Percentiles rank a stretch among this genome's conserved stretches.
Conservation (phyloP, 768 basidiomycete genomes). For the Boletus sp. region DNA sequence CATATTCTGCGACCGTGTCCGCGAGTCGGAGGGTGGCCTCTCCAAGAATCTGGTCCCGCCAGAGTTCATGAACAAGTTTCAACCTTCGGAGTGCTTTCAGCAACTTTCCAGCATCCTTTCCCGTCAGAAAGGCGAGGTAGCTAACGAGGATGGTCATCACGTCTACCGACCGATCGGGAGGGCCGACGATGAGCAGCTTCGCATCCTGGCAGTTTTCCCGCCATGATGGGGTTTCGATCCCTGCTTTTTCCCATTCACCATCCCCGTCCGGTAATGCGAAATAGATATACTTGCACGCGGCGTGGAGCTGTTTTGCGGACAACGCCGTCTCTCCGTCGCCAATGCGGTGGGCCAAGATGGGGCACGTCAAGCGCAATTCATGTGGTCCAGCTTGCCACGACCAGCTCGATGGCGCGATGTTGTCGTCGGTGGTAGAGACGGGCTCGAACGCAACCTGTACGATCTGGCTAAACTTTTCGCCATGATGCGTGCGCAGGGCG, state of each 20-base stretch:
- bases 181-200: slow-evolving; percentile 29
- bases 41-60: neutral
- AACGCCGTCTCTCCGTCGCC: neutral
- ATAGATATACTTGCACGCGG: neutral
- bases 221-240: neutral
- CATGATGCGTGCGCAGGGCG: neutral
- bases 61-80: neutral
- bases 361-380: slow-evolving; percentile 1
- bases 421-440: neutral
- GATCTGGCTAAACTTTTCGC: neutral
- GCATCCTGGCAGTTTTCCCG: neutral
- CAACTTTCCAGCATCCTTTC: neutral
- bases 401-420: slow-evolving; percentile 6
- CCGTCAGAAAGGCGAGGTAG: slow-evolving; percentile 27
- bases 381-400: neutral
- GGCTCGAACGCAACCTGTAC: neutral
- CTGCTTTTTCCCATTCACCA: neutral
- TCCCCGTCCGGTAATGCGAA: neutral
- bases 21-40: neutral
- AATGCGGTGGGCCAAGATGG: neutral
- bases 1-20: neutral
- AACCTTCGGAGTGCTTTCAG: neutral
- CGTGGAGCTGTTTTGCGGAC: neutral
- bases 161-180: slow-evolving; percentile 30
- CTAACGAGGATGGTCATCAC: slow-evolving; percentile 26